Evolutionary conservation across 2,329 filamentous ascomycete species (phyloP), one percentile per base, ranked within the genome.

Genomic region (Xylaria sp.): DNA sequence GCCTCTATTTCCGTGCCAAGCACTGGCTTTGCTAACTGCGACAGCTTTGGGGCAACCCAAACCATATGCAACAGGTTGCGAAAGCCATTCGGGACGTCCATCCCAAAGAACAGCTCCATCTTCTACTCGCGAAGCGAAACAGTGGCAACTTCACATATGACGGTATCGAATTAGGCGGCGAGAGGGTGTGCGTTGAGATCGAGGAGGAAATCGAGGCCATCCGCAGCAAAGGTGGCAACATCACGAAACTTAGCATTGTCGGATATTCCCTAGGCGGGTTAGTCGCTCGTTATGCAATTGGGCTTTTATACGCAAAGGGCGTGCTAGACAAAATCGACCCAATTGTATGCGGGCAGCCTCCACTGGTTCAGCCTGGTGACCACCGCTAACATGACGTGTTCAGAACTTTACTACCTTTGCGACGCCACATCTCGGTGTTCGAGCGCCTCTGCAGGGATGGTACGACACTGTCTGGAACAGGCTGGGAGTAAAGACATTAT

Each of bases 331-430:
- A 86, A 66, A 85, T 98, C 30, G 86, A 93, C 76, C 95, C 95
- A 72, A 87, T 95, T 80, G 89, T 91, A 82, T 56, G 82, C 46
- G 32, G 9, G 25, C n/a, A 39, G 53, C 41, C 41, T 28, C 32
- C 23, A 32, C 18, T 32, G 25, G 50, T 57, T 20, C 9, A 6
- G 12, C 20, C 9, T 8, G 9, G 36, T 9, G 32, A 8, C 15
- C n/a, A 15, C 18, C 13, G 43, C 55, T 58, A 53, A 68, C 34
- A 45, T n/a, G 25, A 20, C 48, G 13, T 39, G 6, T 25, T 9
- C 70, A 91, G 87, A 97, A 97, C 83, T 97, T 98, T 80, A 93
- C 91, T 2, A 97, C 94, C 0, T 97, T 98, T 80, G 95, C 92
- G 5, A 91, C 92, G 36, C 95, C 92, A 28, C 92, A 94, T 80